Evolutionary conservation across 139 green algal genomes (phyloP).

Genomic region (Closterium sp.): DNA sequence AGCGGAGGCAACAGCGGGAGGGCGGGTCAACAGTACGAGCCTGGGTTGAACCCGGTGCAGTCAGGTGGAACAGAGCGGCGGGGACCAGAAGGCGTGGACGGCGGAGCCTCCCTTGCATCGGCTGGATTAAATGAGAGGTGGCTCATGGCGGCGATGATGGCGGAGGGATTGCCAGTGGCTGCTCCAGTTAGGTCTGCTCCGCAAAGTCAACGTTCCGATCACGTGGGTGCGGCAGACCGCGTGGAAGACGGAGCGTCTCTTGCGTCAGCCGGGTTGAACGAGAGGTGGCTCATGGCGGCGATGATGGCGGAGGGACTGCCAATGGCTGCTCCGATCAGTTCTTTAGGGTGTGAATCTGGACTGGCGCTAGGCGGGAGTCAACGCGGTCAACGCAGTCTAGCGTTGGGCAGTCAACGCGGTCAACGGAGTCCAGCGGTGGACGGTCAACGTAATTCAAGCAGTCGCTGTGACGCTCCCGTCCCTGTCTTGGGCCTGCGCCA

Average conservation of each 20-base stretch:
- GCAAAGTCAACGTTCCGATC: too few relatives aligned
- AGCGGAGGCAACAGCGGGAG: not conserved
- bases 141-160: not conserved
- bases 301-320: not conserved
- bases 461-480: not conserved
- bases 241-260: not conserved
- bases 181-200: not conserved
- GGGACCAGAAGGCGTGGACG: not conserved
- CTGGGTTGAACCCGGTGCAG: not conserved
- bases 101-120: not conserved
- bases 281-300: not conserved
- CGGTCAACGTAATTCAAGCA: too few relatives aligned
- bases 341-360: not conserved
- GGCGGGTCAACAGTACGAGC: not conserved
- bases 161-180: not conserved
- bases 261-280: not conserved
- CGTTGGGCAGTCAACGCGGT: not conserved
- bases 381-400: not conserved
- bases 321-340: not conserved
- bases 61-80: not conserved
- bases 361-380: not conserved
- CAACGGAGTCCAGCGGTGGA: not conserved
- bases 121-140: not conserved
- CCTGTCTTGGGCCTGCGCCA: not conserved
- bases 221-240: too few relatives aligned